These are phyloP conservation scores for Lepiota venenata DNA, from an alignment of 768 basidiomycete genomes.

Conservation along the genomic window DNA sequence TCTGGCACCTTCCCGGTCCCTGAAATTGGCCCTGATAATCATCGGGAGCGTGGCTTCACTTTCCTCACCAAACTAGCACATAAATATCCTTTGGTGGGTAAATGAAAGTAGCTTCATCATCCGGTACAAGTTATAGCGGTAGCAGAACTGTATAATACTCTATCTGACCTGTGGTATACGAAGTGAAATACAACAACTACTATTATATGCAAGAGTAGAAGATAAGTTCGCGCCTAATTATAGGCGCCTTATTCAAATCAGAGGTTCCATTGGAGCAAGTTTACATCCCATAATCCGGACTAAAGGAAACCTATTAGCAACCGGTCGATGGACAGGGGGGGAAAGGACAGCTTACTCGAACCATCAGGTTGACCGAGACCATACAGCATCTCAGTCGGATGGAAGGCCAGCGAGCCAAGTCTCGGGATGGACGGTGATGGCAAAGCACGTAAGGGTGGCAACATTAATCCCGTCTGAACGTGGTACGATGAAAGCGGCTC, in stretches of 20 bases:
- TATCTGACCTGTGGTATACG: background rate
- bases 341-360: slow-evolving; percentile 26
- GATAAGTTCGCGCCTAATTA: background rate
- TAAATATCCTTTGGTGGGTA: background rate
- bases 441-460: slow-evolving; percentile 36
- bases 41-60: background rate
- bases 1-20: background rate
- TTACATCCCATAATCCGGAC: slow-evolving; percentile 56
- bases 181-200: background rate
- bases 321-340: background rate
- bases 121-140: background rate
- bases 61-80: background rate
- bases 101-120: background rate
- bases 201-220: slow-evolving; percentile 5
- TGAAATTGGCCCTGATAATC: background rate
- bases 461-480: slow-evolving; percentile 42
- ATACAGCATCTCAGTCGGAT: slow-evolving; percentile 74
- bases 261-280: slow-evolving; percentile 20
- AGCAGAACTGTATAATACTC: background rate
- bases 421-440: slow-evolving; percentile 49
- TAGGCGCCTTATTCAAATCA: background rate
- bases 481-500: slow-evolving; percentile 33
- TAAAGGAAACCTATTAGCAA: background rate
- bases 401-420: slow-evolving; percentile 57
- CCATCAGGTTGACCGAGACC: slow-evolving; percentile 48